Conservation (phyloP, 495 filamentous ascomycete species). For the Xylaria bambusicola region DNA sequence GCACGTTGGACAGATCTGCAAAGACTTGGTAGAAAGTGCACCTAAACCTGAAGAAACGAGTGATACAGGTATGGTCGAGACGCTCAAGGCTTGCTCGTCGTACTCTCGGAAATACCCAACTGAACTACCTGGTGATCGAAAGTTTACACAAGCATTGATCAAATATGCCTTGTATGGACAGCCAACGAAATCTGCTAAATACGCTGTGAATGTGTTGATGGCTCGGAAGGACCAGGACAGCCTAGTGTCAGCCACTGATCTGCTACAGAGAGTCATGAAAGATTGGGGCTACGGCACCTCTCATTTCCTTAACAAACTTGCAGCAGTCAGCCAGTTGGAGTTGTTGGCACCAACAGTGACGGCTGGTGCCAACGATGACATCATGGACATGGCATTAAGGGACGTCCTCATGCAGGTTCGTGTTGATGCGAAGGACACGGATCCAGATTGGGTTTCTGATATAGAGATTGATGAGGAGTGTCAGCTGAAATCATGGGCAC, state of each 20-base stretch:
- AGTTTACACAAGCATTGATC: conserved; percentile 77
- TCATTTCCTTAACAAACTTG: conserved; percentile 81
- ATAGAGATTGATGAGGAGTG: conserved; percentile 74
- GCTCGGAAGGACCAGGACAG: conserved; percentile 79
- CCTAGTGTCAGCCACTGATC: conserved; percentile 76
- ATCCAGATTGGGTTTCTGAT: conserved; percentile 67
- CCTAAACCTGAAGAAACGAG: conserved; percentile 67
- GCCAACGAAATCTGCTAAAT: conserved; percentile 83
- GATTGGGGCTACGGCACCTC: conserved; percentile 74
- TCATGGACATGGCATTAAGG: conserved; percentile 76
- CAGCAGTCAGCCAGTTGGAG: conserved; percentile 79
- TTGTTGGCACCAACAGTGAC: conserved; percentile 73
- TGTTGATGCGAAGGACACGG: conserved; percentile 51
- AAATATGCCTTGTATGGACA: conserved; percentile 79
- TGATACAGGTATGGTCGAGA: conserved; percentile 73
- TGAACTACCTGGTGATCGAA: conserved; percentile 82
- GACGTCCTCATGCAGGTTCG: conserved; percentile 73
- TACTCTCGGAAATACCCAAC: conserved; percentile 83
- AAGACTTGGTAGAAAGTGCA: conserved; percentile 75
- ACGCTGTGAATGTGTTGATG: conserved; percentile 88
- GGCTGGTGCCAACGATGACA: conserved; percentile 70
- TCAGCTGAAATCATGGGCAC: conserved; percentile 81
- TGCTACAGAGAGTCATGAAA: conserved; percentile 71
- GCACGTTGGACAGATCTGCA: conserved; percentile 90
- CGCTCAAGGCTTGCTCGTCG: conserved; percentile 86